Base-by-base conservation (phyloP, 2,329 filamentous ascomycete genomes). In the Incumbomyces lentus region DNA sequence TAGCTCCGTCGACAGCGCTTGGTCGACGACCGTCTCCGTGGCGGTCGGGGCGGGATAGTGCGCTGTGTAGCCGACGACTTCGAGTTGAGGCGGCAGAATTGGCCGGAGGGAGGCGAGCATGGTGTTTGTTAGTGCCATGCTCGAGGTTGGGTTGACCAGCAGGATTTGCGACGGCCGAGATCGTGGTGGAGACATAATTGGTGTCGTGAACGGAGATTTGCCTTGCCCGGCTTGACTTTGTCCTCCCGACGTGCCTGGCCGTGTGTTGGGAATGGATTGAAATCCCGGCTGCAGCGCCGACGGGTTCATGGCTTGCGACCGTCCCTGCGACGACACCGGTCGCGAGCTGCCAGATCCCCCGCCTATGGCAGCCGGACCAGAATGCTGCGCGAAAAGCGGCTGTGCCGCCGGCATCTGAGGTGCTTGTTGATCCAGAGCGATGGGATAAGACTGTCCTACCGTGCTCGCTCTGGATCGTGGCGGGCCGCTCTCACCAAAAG, bases 21-120 rank as follows among this genome's bases (percentile, higher is more conserved):
- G 68, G 57, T 76, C 72, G 19, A 71, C 66, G 45, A 64, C 62
- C 33, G 69, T 66, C 59, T 77, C 73, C 26, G 76, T 70, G 2
- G 73, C 73, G 12, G 68, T 69, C 0, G 73, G 73, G 0, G 70
- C 66, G 1, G 68, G 68, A 17, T 64, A 53, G 0, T 73, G 70
- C 1, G 70, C 64, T 3, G 73, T 76, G 60, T 76, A 75, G 17
- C 69, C 70, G 10, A 66, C 63, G 1, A 76, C 63, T 29, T 64
- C 64, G 38, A 75, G 68, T 50, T 71, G 62, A 4, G 68, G 61
- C 1, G 73, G 69, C 0, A 76, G 60, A 12, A 66, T 70, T 1
- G 63, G 57, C 19, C 60, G 47, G 12, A 73, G 56, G 39, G 67
- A 68, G 11, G 62, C 58, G 1, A 76, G 58, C 58, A 71, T 74